phyloP scores from a whole-genome alignment of 2,329 filamentous ascomycete species.

The Fusarium nygamai region DNA sequence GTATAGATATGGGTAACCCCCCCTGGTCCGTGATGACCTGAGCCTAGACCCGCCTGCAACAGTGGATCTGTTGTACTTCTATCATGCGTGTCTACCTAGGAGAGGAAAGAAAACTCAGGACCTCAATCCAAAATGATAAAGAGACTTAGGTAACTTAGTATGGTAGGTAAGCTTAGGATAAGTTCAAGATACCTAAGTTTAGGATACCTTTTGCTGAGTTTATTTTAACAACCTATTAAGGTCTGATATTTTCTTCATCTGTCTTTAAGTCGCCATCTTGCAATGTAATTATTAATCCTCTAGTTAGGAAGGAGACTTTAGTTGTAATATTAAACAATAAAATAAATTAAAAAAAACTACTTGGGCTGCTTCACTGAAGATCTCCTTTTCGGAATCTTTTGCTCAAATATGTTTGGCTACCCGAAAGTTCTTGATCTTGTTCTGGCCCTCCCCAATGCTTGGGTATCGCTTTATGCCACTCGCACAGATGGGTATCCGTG shows the following conservation, averaged over 20 bases:
- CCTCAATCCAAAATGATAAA: neutral
- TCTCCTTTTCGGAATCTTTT: neutral
- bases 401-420: neutral
- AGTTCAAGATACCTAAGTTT: neutral
- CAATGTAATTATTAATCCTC: neutral
- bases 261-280: neutral
- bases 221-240: neutral
- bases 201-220: neutral
- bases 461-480: neutral
- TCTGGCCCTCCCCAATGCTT: neutral
- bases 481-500: constrained; percentile 6
- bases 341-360: neutral
- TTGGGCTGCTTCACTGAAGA: neutral
- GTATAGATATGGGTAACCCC: constrained; percentile 2
- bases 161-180: neutral
- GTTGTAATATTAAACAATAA: neutral
- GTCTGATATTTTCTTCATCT: neutral
- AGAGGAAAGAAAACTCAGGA: neutral
- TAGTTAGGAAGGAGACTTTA: neutral
- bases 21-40: constrained; percentile 9
- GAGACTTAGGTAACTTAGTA: neutral
- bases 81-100: constrained; percentile 4
- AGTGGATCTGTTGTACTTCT: constrained; percentile 6
- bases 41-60: constrained; percentile 3
- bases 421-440: neutral